Conservation (phyloP, 257 asterid genomes). For the Solanum boliviense region DNA sequence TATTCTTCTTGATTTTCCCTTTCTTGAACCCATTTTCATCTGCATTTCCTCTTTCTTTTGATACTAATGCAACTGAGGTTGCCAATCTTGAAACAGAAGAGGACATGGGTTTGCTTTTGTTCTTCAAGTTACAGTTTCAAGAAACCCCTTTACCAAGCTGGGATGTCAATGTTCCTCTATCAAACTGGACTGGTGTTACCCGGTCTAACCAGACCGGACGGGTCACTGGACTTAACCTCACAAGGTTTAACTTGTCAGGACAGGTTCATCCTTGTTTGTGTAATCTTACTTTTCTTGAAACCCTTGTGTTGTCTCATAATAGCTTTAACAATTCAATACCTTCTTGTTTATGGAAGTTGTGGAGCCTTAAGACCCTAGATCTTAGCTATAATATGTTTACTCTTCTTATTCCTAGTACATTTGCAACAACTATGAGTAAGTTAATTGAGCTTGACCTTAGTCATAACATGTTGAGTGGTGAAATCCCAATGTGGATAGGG, state of each 20-base stretch:
- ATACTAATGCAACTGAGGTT: background rate
- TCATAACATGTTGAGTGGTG: slow-evolving; percentile 41
- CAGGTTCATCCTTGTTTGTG: slow-evolving; percentile 55
- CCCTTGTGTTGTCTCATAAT: slow-evolving; percentile 57
- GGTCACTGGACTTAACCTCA: slow-evolving; percentile 59
- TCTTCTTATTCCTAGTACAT: slow-evolving; percentile 28
- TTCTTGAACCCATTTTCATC: slow-evolving; percentile 5
- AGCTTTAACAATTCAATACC: slow-evolving; percentile 46
- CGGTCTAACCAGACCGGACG: slow-evolving; percentile 53
- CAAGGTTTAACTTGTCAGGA: slow-evolving; percentile 53
- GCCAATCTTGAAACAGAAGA: slow-evolving; percentile 2
- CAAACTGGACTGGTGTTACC: slow-evolving; percentile 43
- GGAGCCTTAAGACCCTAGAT: slow-evolving; percentile 40
- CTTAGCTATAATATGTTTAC: slow-evolving; percentile 49
- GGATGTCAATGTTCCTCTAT: slow-evolving; percentile 20
- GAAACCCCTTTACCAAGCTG: slow-evolving; percentile 40
- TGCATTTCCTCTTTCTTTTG: slow-evolving; percentile 10
- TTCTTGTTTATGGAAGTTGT: slow-evolving; percentile 33
- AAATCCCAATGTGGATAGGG: slow-evolving; percentile 60
- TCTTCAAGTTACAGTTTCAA: slow-evolving; percentile 47
- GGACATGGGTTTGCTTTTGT: slow-evolving; percentile 50
- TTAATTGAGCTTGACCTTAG: slow-evolving; percentile 46
- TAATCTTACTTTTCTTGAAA: slow-evolving; percentile 47
- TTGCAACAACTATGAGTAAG: slow-evolving; percentile 12
- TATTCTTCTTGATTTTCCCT: slow-evolving; percentile 7